Conservation (phyloP, 192 early-diverging fungal species). For the Haplosporangium gracile region DNA sequence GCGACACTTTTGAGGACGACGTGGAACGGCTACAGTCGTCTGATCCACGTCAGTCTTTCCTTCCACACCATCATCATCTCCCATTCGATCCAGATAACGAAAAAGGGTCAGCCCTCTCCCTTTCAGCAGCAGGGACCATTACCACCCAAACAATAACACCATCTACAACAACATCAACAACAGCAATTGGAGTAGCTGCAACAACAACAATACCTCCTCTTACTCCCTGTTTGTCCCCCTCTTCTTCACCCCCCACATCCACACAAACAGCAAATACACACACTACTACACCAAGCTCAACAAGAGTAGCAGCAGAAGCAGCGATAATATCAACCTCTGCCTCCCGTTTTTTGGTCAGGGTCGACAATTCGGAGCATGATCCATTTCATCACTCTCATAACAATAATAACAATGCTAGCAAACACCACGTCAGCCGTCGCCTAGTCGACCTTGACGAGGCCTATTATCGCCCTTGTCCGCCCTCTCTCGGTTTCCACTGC, state of each 20-base stretch:
- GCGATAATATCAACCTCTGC: not conserved
- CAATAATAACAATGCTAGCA: not conserved
- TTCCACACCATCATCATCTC: not conserved
- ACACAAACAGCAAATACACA: not conserved
- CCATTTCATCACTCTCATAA: constrained; percentile 2
- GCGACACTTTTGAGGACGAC: not conserved
- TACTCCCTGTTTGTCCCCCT: not conserved
- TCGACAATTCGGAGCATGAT: not conserved
- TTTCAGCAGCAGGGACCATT: not conserved
- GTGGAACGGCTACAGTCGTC: constrained; percentile 11
- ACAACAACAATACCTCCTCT: not conserved
- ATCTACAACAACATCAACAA: not conserved
- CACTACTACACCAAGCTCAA: not conserved
- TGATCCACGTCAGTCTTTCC: constrained; percentile 22
- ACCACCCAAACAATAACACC: not conserved
- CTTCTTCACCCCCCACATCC: not conserved
- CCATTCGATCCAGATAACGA: constrained; percentile 1
- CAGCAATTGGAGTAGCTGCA: not conserved
- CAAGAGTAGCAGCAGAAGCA: not conserved
- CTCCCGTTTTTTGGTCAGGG: not conserved
- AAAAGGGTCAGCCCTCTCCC: constrained; percentile 20
- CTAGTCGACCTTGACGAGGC: constrained; percentile 1
- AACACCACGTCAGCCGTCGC: not conserved
- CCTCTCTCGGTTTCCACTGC: constrained; percentile 24
- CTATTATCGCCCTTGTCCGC: constrained; percentile 13